Evolutionary conservation across 2,329 filamentous ascomycete species (phyloP).

Genomic region (Boeremia lycopersici): DNA sequence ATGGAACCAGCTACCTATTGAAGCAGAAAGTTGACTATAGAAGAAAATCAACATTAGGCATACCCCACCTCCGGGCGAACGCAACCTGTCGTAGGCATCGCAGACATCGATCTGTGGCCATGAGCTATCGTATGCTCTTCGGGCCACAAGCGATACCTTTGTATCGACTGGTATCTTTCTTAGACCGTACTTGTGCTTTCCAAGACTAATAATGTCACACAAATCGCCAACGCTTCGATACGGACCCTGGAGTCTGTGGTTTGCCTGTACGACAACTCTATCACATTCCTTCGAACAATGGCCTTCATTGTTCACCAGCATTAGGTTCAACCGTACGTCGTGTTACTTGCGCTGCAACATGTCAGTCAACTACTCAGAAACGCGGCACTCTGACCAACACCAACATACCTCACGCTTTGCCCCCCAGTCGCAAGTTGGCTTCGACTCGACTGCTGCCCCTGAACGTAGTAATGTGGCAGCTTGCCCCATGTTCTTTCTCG

Average conservation of each 20-base stretch:
- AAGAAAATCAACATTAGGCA: neutral
- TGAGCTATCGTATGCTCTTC: neutral
- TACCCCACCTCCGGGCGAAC: neutral
- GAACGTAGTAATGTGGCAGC: conserved; percentile 12
- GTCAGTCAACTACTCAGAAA: neutral
- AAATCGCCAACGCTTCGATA: neutral
- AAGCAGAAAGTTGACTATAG: neutral
- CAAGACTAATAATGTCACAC: neutral
- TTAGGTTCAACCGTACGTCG: conserved; percentile 7
- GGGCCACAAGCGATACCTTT: neutral
- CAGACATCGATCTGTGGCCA: neutral
- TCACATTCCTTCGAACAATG: neutral
- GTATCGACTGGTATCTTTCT: neutral
- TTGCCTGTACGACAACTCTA: neutral
- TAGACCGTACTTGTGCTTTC: neutral
- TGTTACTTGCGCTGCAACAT: conserved; percentile 6
- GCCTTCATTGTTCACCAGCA: neutral
- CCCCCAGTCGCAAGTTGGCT: conserved; percentile 19
- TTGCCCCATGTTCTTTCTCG: conserved; percentile 32
- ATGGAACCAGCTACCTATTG: neutral
- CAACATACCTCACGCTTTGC: conserved; percentile 14
- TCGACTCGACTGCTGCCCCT: conserved; percentile 8
- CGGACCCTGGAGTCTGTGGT: neutral
- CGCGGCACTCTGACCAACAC: too few relatives aligned
- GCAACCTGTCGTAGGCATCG: neutral